Base-by-base conservation (phyloP, 1,284 basidiomycete species). In the Xerocomus alliaceus region DNA sequence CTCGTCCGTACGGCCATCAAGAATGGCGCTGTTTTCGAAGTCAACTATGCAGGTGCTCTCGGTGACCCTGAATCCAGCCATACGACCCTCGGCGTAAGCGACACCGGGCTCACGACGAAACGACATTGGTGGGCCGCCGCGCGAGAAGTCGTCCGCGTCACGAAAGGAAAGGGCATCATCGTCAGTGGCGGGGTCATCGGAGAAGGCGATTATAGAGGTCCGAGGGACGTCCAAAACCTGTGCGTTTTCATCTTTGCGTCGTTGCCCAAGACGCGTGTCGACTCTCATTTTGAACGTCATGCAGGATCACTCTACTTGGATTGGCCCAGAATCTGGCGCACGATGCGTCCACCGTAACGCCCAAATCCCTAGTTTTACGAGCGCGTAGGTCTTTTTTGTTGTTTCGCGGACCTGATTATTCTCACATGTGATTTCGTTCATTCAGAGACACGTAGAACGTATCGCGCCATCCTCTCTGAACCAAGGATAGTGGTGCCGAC, bases 1-100 rank as follows among this genome's bases (percentile, higher is more conserved):
- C 83, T 93, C 47, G 84, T 95, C 39, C 85, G 91, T 47, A 89
- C 91, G 0, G 92, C 94, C 1, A 80, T 94, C 17, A 89, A 90
- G 67, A 92, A 93, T 65, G 94, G 94, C 9, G 89, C 88, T 0
- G 88, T 89, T 0, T 95, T 96, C 69, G 94, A 95, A 73, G 84
- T 96, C 52, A 83, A 80, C 61, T 94, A 95, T 65, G 83, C 85
- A 0, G 91, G 91, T 20, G 89, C 90, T 0, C 75, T 93, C 0
- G 86, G 83, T 1, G 86, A 87, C 49, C 80, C 80, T 9, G 87
- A 87, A 47, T 63, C 78, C 0, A 67, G 77, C 17, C 70, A 84
- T 20, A 63, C 73, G 5, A 76, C 84, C 35, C 79, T 83, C 7
- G 83, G 83, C 5, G 83, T 78, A 1, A 83, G 82, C 6, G 84